Conservation (phyloP, 2,329 filamentous ascomycete species). For the Botrytis cinerea region DNA sequence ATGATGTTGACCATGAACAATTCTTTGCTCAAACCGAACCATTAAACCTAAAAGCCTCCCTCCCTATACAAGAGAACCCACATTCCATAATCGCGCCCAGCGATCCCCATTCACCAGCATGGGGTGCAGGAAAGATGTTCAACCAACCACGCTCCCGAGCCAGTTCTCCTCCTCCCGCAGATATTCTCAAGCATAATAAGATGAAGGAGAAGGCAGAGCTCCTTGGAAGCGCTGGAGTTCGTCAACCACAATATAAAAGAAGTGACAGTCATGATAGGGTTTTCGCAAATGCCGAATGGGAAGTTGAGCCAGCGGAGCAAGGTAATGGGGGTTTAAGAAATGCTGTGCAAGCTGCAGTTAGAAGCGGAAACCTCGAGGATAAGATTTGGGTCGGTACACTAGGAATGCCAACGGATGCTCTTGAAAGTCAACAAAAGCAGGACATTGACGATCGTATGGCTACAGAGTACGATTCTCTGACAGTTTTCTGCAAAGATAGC, state of each 20-base stretch:
- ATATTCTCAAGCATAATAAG: conserved; percentile 69
- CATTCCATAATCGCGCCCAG: conserved; percentile 62
- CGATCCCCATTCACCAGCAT: conserved; percentile 74
- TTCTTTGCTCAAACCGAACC: conserved; percentile 61
- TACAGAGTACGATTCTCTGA: conserved; percentile 78
- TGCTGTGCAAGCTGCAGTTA: conserved; percentile 75
- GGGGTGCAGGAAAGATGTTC: conserved; percentile 55
- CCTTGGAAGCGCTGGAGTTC: conserved; percentile 58
- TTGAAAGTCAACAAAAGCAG: conserved; percentile 73
- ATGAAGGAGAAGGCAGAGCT: conserved; percentile 59
- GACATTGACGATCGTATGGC: conserved; percentile 82
- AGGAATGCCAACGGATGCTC: conserved; percentile 88
- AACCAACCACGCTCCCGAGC: conserved; percentile 74
- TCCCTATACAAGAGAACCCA: conserved; percentile 51
- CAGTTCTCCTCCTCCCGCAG: conserved; percentile 71
- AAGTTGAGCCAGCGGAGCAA: conserved; percentile 80
- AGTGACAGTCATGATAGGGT: conserved; percentile 68
- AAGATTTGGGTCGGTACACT: conserved; percentile 90
- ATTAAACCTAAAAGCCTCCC: conserved; percentile 52
- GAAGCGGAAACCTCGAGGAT: conserved; percentile 68
- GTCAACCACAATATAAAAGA: conserved; percentile 55
- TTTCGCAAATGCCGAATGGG: conserved; percentile 80
- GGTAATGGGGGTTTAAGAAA: conserved; percentile 92
- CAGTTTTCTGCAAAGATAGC: conserved; percentile 84
- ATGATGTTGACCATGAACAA: conserved; percentile 46